Evolutionary conservation across 371 early-diverging fungal species (phyloP).

Genomic region (Mucor saturninus): DNA sequence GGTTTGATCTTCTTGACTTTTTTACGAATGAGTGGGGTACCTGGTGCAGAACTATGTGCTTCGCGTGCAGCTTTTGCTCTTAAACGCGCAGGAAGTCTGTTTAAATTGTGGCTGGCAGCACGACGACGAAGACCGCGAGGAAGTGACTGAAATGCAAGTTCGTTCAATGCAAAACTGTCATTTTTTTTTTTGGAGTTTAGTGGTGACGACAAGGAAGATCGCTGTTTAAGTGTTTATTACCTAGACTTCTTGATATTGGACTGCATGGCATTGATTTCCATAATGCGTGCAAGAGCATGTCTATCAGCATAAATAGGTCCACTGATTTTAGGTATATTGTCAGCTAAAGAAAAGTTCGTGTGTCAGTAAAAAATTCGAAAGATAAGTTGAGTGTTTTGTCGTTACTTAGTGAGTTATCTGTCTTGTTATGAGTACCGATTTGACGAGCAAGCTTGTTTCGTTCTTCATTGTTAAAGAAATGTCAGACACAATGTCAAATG

Average conservation of each 20-base stretch:
- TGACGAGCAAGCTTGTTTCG: constrained; percentile 25
- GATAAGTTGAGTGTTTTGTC: too few relatives aligned
- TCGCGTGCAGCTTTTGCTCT: constrained; percentile 76
- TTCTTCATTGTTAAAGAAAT: constrained; percentile 7
- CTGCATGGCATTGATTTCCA: constrained; percentile 86
- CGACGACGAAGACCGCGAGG: constrained; percentile 89
- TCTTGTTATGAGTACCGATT: constrained; percentile 17
- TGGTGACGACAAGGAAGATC: neutral
- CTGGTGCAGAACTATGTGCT: constrained; percentile 37
- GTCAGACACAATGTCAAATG: too few relatives aligned
- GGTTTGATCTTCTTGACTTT: constrained; percentile 44
- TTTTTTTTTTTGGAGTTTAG: neutral
- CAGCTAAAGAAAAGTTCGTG: constrained; percentile 7
- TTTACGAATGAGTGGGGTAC: constrained; percentile 9
- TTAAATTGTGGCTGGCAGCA: constrained; percentile 91
- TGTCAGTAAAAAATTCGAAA: neutral
- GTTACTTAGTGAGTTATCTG: constrained; percentile 20
- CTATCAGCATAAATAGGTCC: constrained; percentile 29
- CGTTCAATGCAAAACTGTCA: constrained; percentile 59
- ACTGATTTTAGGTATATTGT: constrained; percentile 17
- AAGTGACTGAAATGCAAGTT: constrained; percentile 85
- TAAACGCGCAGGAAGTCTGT: constrained; percentile 80
- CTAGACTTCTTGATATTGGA: constrained; percentile 65
- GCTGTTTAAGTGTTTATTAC: constrained; percentile 23
- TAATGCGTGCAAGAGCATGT: constrained; percentile 64